Percentiles rank a stretch among this genome's conserved stretches.
These are phyloP conservation scores for Trichophyton verrucosum DNA, from an alignment of 2,329 filamentous ascomycete genomes.

Conservation along the genomic window DNA sequence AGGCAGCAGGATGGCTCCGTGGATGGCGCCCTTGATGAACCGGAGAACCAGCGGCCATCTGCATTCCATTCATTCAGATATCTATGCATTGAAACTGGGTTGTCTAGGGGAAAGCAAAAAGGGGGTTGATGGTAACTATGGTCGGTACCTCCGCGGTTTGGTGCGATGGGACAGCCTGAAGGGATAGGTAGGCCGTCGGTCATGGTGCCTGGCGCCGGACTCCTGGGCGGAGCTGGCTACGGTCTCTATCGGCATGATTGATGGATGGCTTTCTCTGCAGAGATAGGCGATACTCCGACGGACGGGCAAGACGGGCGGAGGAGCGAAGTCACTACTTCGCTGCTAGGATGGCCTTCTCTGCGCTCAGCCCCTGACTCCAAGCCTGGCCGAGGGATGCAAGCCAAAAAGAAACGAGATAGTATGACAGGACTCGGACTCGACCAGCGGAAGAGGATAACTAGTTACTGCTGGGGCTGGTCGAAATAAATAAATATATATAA, in stretches of 20 bases:
- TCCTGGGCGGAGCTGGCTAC: background rate
- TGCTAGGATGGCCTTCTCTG: background rate
- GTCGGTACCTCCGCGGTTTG: constrained; percentile 16
- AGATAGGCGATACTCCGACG: background rate
- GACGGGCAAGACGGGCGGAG: background rate
- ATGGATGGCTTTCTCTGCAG: background rate
- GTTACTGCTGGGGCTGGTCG: background rate
- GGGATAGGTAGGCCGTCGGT: constrained; percentile 13
- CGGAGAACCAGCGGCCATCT: constrained; percentile 53
- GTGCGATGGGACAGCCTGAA: constrained; percentile 15
- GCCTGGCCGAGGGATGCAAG: background rate
- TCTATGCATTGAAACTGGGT: background rate
- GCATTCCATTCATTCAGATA: background rate
- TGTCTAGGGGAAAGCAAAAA: background rate
- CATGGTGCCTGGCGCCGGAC: constrained; percentile 6
- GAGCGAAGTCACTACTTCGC: background rate
- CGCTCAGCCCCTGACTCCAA: background rate
- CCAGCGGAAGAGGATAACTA: too few relatives aligned
- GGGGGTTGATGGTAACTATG: background rate
- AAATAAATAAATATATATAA: background rate
- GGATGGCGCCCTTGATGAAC: constrained; percentile 53
- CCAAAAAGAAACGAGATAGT: background rate
- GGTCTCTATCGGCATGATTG: background rate
- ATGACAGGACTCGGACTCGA: background rate
- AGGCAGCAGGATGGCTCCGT: constrained; percentile 45